phyloP scores from a whole-genome alignment of 2,329 filamentous ascomycete genomes.

The Aspergillus sp. region DNA sequence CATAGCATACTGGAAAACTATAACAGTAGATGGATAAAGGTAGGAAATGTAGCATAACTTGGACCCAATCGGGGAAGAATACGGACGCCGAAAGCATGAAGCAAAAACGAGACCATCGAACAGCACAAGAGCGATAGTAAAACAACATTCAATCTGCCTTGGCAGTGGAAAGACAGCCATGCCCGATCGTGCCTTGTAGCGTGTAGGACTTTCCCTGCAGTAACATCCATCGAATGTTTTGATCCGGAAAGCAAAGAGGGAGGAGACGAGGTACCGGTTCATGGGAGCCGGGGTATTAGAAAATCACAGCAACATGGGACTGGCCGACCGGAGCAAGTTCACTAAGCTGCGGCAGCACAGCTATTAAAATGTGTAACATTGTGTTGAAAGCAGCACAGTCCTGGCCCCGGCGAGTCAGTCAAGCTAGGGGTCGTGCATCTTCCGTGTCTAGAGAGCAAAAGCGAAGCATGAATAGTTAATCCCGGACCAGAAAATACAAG shows the following conservation, averaged over 20 bases:
- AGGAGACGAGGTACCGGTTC: conserved; percentile 15
- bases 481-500: conserved; percentile 14
- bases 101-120: conserved; percentile 32
- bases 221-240: conserved; percentile 18
- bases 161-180: conserved; percentile 37
- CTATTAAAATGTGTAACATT: conserved; percentile 23
- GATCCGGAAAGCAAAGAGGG: conserved; percentile 18
- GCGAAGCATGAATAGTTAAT: conserved; percentile 17
- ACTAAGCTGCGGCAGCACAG: conserved; percentile 18
- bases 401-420: conserved; percentile 13
- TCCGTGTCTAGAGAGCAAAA: conserved; percentile 26
- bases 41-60: conserved; percentile 32
- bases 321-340: conserved; percentile 15
- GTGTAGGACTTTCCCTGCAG: conserved; percentile 20
- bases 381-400: conserved; percentile 19
- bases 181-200: conserved; percentile 31
- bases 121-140: conserved; percentile 28
- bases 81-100: conserved; percentile 39
- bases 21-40: conserved; percentile 17
- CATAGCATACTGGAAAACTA: conserved; percentile 38
- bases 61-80: conserved; percentile 35
- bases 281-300: conserved; percentile 10
- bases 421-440: conserved; percentile 21
- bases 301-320: conserved; percentile 5
- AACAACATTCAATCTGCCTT: conserved; percentile 33